phyloP scores from a whole-genome alignment of 768 basidiomycete species.

The Collybia sordida region DNA sequence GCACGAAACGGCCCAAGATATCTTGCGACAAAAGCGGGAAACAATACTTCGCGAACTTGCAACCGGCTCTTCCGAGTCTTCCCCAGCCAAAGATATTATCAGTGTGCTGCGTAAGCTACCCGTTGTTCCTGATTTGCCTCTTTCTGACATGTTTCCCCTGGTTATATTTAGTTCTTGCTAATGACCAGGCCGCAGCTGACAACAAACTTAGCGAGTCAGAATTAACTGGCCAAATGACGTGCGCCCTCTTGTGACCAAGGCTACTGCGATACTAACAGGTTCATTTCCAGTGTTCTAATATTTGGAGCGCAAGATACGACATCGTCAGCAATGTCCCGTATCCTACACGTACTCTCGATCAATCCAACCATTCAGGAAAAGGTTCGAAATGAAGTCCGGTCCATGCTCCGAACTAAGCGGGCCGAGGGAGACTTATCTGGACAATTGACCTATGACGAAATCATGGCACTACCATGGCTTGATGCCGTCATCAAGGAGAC shows the following conservation, averaged over 20 bases:
- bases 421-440: constrained; percentile 12
- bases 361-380: constrained; percentile 37
- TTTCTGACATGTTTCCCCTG: background rate
- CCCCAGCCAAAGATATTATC: constrained; percentile 46
- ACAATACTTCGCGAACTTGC: constrained; percentile 20
- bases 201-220: constrained; percentile 43
- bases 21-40: constrained; percentile 37
- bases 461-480: constrained; percentile 37
- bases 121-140: background rate
- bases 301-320: constrained; percentile 54
- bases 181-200: constrained; percentile 28
- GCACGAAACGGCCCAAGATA: constrained; percentile 38
- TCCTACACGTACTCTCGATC: constrained; percentile 36
- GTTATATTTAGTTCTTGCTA: constrained; percentile 30
- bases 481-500: constrained; percentile 50
- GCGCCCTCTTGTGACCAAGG: constrained; percentile 13
- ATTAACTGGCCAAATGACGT: constrained; percentile 52
- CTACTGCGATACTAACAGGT: background rate
- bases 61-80: constrained; percentile 18
- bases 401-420: constrained; percentile 18
- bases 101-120: constrained; percentile 43
- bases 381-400: constrained; percentile 35
- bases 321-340: constrained; percentile 41
- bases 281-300: constrained; percentile 37
- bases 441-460: constrained; percentile 32